Conservation (phyloP, 1,139 yeast species). For the Blastobotrys petasosporus region DNA sequence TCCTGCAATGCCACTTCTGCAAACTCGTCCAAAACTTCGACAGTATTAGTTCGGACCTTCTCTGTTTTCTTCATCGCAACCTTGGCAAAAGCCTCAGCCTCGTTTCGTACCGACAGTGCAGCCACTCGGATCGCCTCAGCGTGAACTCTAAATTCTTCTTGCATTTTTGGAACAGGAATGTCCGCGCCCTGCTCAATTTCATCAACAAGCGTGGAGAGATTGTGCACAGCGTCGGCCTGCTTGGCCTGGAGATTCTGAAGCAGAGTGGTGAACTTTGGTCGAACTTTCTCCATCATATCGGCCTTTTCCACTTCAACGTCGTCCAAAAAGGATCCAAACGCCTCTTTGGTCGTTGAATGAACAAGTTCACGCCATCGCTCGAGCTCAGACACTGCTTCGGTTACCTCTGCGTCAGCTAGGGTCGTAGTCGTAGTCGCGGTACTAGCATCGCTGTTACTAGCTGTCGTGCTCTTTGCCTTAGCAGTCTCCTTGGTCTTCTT, state of each 20-base stretch:
- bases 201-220: constrained; percentile 19
- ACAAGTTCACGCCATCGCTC: constrained; percentile 28
- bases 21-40: constrained; percentile 38
- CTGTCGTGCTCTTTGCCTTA: no score
- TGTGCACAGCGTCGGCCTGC: constrained; percentile 19
- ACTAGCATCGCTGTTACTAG: no score
- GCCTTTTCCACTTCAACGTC: constrained; percentile 31
- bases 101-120: constrained; percentile 31
- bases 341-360: constrained; percentile 29
- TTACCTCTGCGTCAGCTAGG: not conserved
- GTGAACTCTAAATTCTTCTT: constrained; percentile 25
- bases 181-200: constrained; percentile 16
- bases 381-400: constrained; percentile 11
- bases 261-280: constrained; percentile 26
- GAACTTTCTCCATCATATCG: constrained; percentile 18
- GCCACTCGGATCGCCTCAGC: constrained; percentile 28
- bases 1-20: constrained; percentile 35
- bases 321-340: constrained; percentile 28
- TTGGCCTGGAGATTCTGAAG: constrained; percentile 21
- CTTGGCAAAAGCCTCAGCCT: constrained; percentile 30
- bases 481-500: no score
- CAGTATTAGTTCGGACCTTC: constrained; percentile 31
- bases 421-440: constrained; percentile 1
- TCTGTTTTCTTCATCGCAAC: constrained; percentile 31
- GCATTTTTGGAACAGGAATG: constrained; percentile 21